Conservation (phyloP, 2,329 filamentous ascomycete genomes). For the Aureobasidium sp. region DNA sequence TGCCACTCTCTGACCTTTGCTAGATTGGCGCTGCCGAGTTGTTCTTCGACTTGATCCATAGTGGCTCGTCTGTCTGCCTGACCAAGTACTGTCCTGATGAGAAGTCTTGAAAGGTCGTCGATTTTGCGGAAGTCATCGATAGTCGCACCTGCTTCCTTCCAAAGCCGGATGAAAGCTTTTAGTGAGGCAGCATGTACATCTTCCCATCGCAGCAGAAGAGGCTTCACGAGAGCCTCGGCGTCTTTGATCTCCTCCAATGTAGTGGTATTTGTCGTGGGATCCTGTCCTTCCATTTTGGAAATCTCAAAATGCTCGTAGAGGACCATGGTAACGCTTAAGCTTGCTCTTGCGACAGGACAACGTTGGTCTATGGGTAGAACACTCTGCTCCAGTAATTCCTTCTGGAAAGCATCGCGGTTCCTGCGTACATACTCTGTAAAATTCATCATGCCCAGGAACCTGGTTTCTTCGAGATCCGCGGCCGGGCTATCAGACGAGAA, state of each 20-base stretch:
- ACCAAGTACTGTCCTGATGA: conserved; percentile 84
- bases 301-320: conserved; percentile 95
- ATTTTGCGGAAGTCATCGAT: conserved; percentile 90
- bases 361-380: conserved; percentile 62
- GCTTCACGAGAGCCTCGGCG: conserved; percentile 71
- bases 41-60: conserved; percentile 80
- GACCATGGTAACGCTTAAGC: conserved; percentile 76
- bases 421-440: conserved; percentile 87
- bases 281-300: conserved; percentile 51
- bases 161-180: conserved; percentile 81
- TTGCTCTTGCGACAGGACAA: conserved; percentile 81
- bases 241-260: not conserved
- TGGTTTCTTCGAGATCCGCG: conserved; percentile 75
- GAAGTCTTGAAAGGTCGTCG: conserved; percentile 79
- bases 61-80: conserved; percentile 75
- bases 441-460: conserved; percentile 96
- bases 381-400: conserved; percentile 82
- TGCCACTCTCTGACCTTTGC: conserved; percentile 72
- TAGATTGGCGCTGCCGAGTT: conserved; percentile 77
- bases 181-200: conserved; percentile 78
- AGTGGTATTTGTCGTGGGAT: conserved; percentile 51
- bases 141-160: conserved; percentile 83
- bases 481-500: conserved; percentile 87
- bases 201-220: conserved; percentile 87
- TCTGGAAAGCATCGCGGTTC: conserved; percentile 87